A percentile compares a stretch with the other conserved stretches of the same genome.
phyloP scores from a whole-genome alignment of 768 basidiomycete species.

The Termitomyces bulborhizus region DNA sequence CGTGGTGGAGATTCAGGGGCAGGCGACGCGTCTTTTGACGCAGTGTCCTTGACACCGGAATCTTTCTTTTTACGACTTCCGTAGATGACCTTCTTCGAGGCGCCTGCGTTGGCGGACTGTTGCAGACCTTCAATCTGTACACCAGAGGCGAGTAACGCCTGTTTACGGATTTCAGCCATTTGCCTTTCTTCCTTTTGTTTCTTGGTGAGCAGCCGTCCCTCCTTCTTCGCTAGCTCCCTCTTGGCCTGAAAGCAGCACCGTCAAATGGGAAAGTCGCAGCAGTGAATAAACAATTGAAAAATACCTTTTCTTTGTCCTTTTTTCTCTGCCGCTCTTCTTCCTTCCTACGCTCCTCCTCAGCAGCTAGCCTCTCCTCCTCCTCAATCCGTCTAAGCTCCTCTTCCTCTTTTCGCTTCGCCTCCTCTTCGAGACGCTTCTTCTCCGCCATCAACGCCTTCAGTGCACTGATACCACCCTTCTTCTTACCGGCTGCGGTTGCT shows the following conservation, averaged over 20 bases:
- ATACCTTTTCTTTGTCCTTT: slow-evolving; percentile 88
- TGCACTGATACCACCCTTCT: slow-evolving; percentile 76
- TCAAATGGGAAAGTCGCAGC: background rate
- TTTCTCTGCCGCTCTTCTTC: slow-evolving; percentile 80
- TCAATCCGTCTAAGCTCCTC: slow-evolving; percentile 79
- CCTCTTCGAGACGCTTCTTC: slow-evolving; percentile 85
- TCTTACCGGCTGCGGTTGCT: slow-evolving; percentile 40
- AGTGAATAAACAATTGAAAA: background rate
- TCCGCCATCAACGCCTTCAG: slow-evolving; percentile 90
- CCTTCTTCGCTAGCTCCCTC: slow-evolving; percentile 85
- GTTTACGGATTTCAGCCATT: slow-evolving; percentile 83
- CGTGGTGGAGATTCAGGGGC: slow-evolving; percentile 49
- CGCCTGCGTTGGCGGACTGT: slow-evolving; percentile 37
- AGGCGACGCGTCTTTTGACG: slow-evolving; percentile 47
- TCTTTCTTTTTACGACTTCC: slow-evolving; percentile 79
- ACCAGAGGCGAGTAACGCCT: slow-evolving; percentile 86
- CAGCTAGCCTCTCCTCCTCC: slow-evolving; percentile 78
- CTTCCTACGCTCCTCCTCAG: slow-evolving; percentile 68
- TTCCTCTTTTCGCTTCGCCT: slow-evolving; percentile 62
- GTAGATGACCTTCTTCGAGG: slow-evolving; percentile 74
- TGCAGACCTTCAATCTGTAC: slow-evolving; percentile 88
- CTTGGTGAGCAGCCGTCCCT: slow-evolving; percentile 92
- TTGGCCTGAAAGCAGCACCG: slow-evolving; percentile 56
- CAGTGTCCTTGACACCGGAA: slow-evolving; percentile 35
- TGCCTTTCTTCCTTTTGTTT: slow-evolving; percentile 94